A percentile compares a stretch with the other conserved stretches of the same genome.
Conservation (phyloP, 306 rosid species). For the Bauhinia variegata region DNA sequence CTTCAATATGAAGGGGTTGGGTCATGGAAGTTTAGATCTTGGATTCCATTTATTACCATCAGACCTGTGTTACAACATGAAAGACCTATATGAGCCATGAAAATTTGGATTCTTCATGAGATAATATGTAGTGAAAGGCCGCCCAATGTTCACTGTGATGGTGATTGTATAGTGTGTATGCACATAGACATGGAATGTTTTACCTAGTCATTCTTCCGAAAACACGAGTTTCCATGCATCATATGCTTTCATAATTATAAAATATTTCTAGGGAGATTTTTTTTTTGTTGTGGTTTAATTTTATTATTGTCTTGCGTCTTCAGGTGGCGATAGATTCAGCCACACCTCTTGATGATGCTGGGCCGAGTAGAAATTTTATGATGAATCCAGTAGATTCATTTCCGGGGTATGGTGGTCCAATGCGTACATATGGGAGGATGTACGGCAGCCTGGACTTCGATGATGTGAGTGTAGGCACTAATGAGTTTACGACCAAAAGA, state of each 20-base stretch:
- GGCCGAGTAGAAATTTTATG: conserved; percentile 69
- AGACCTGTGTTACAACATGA: not conserved
- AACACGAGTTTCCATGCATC: not conserved
- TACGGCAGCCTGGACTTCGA: conserved; percentile 84
- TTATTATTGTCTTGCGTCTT: conserved; percentile 23
- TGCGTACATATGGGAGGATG: conserved; percentile 92
- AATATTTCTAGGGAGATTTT: not conserved
- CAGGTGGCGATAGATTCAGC: conserved; percentile 84
- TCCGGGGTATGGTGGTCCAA: conserved; percentile 81
- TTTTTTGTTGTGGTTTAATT: conserved; percentile 6
- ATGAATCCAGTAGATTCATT: conserved; percentile 64
- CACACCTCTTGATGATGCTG: conserved; percentile 85
- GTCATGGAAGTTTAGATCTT: conserved; percentile 8
- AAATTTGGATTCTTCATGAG: conserved; percentile 17
- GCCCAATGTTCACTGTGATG: conserved; percentile 2
- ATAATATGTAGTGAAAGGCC: not conserved
- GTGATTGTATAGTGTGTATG: conserved; percentile 1
- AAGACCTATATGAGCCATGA: conserved; percentile 4
- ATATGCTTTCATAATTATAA: not conserved
- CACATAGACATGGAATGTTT: conserved; percentile 2
- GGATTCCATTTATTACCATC: not conserved
- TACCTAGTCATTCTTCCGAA: conserved; percentile 12
- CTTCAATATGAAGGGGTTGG: conserved; percentile 16
- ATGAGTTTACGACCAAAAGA: conserved; percentile 19
- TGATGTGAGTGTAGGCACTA: conserved; percentile 65